phyloP scores from a whole-genome alignment of 2,329 filamentous ascomycete genomes.

The Aurifilum marmelostoma region DNA sequence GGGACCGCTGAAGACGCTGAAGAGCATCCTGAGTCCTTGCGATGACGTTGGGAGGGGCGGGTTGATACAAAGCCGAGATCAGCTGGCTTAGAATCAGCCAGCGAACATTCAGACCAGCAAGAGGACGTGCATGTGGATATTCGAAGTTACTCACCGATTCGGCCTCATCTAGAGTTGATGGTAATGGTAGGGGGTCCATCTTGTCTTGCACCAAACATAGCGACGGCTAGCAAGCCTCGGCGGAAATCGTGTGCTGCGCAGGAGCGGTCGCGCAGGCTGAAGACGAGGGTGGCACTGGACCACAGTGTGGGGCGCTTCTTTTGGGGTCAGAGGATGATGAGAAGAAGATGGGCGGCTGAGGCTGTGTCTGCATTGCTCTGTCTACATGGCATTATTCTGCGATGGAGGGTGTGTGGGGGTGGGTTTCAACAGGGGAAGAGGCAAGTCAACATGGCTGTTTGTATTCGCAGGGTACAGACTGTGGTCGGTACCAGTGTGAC shows the following conservation, averaged over 20 bases:
- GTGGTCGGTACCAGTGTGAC: not conserved
- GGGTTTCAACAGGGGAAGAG: not conserved
- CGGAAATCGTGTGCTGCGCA: slow-evolving; percentile 10
- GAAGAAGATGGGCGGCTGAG: not conserved
- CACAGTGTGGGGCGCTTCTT: slow-evolving; percentile 1
- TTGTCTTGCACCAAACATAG: slow-evolving; percentile 26
- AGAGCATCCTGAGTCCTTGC: slow-evolving; percentile 70
- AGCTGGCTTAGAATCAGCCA: slow-evolving; percentile 40
- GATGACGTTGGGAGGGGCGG: slow-evolving; percentile 52
- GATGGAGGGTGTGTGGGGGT: not conserved
- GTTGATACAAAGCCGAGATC: slow-evolving; percentile 58
- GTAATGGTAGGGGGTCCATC: slow-evolving; percentile 39
- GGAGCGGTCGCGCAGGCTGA: not conserved
- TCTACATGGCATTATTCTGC: not conserved
- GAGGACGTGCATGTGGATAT: too few species aligned
- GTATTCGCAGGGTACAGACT: not conserved
- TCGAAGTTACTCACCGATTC: slow-evolving; percentile 38
- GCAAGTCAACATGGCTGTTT: not conserved
- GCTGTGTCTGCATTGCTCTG: not conserved
- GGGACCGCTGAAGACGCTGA: slow-evolving; percentile 76
- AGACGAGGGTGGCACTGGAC: not conserved
- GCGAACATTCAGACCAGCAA: not conserved
- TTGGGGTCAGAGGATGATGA: not conserved
- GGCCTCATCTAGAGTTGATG: slow-evolving; percentile 41
- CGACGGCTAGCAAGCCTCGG: slow-evolving; percentile 23